phyloP scores from a whole-genome alignment of 192 early-diverging fungal genomes.

The Dispira parvispora region DNA sequence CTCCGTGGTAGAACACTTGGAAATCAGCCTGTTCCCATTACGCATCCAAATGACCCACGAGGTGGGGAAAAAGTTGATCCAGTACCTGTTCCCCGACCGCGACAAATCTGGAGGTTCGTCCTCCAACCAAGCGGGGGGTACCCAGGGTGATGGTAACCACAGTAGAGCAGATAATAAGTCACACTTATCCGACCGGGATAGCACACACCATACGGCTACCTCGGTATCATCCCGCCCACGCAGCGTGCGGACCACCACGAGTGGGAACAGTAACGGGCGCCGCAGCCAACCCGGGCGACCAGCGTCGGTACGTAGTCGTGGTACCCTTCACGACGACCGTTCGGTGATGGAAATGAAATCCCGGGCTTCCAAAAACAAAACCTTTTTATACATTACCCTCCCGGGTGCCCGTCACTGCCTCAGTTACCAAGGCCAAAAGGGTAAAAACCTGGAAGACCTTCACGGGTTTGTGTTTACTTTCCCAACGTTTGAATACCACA shows the following conservation, averaged over 20 bases:
- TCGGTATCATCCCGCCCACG: constrained; percentile 1
- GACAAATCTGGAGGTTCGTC: constrained; percentile 11
- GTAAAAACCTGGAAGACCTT: constrained; percentile 63
- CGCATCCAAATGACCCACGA: constrained; percentile 74
- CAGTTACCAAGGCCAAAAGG: constrained; percentile 69
- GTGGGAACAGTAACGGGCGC: not conserved
- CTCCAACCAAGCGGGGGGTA: not conserved
- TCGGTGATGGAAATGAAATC: constrained; percentile 71
- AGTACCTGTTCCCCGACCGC: constrained; percentile 65
- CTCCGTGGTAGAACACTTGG: constrained; percentile 76
- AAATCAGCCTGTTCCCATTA: constrained; percentile 69
- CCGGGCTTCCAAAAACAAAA: constrained; percentile 65
- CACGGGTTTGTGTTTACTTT: constrained; percentile 51
- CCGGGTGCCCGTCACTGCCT: constrained; percentile 65
- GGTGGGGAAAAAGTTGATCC: constrained; percentile 59
- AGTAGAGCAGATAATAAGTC: not conserved
- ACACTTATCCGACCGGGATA: constrained; percentile 9
- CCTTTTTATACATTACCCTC: constrained; percentile 83
- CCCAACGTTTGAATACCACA: constrained; percentile 63
- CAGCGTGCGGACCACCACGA: not conserved
- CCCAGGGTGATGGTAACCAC: constrained; percentile 6
- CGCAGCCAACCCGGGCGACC: not conserved
- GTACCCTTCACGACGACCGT: constrained; percentile 14
- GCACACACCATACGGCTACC: not conserved
- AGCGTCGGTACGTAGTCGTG: not conserved